Conservation (phyloP, 1,284 basidiomycete genomes). For the Taiwanofungus camphoratus region DNA sequence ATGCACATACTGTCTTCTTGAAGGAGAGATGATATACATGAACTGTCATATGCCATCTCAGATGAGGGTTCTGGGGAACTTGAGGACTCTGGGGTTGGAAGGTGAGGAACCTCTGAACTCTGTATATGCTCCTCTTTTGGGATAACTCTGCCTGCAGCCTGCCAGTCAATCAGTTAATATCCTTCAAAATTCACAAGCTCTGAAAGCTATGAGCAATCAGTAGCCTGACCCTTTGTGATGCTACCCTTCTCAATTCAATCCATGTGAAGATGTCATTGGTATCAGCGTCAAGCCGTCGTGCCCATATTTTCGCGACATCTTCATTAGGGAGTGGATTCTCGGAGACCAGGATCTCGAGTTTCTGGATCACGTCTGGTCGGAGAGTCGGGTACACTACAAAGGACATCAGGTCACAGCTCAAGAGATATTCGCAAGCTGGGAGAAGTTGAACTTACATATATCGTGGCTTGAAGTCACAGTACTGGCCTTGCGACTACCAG, state of each 20-base stretch:
- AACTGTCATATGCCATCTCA: background rate
- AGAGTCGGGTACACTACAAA: constrained; percentile 9
- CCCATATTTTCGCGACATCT: constrained; percentile 3
- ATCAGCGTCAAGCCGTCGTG: background rate
- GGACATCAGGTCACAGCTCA: too few relatives aligned
- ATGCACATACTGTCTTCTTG: background rate
- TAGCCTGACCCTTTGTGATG: background rate
- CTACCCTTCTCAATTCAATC: background rate
- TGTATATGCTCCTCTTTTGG: background rate
- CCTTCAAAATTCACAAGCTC: background rate
- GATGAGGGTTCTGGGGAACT: constrained; percentile 7
- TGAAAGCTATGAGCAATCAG: background rate
- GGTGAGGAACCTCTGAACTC: background rate
- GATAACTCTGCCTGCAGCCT: too few relatives aligned
- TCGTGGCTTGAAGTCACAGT: background rate
- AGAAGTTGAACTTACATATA: background rate
- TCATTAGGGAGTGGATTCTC: background rate
- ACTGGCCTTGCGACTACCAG: background rate
- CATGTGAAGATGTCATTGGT: constrained; percentile 3
- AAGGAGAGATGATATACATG: background rate
- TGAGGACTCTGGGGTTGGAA: constrained; percentile 10
- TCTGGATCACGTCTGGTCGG: background rate
- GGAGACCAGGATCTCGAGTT: constrained; percentile 1
- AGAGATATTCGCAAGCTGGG: too few relatives aligned
- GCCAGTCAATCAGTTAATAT: background rate